Conservation (phyloP, 73 alveolate species). For the Paramecium primaurelia region DNA sequence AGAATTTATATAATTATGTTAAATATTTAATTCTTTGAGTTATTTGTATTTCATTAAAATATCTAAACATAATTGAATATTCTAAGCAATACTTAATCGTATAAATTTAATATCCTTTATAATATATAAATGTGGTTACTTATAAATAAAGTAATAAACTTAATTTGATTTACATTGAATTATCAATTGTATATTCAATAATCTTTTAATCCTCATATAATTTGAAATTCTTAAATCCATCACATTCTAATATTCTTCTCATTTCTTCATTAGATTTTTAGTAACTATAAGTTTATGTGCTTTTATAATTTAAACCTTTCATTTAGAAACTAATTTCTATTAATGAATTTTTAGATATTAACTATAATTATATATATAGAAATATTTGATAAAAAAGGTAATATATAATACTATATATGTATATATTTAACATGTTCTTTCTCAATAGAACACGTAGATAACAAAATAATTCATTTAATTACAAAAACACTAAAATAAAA, state of each 20-base stretch:
- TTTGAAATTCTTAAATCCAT: not conserved
- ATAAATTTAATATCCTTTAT: not conserved
- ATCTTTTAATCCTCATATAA: not conserved
- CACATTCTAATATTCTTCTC: not conserved
- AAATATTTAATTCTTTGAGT: not conserved
- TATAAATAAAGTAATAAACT: not conserved
- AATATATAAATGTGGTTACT: not conserved
- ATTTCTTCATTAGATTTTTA: not conserved
- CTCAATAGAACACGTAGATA: not conserved
- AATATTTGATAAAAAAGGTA: too few species aligned
- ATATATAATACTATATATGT: not conserved
- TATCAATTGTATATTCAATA: not conserved
- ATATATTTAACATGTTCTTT: not conserved
- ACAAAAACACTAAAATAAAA: not conserved
- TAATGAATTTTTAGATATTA: not conserved
- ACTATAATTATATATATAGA: too few species aligned
- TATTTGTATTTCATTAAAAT: not conserved
- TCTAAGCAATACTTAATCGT: not conserved
- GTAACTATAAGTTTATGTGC: not conserved
- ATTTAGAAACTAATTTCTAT: not conserved
- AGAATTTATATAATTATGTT: not conserved
- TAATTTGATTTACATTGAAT: not conserved
- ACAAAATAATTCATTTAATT: not conserved
- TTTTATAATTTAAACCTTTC: not conserved
- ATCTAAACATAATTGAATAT: not conserved